A percentile compares a stretch with the other conserved stretches of the same genome.
These are phyloP conservation scores for Pisolithus sp. DNA, from an alignment of 768 basidiomycete species.

Conservation along the genomic window DNA sequence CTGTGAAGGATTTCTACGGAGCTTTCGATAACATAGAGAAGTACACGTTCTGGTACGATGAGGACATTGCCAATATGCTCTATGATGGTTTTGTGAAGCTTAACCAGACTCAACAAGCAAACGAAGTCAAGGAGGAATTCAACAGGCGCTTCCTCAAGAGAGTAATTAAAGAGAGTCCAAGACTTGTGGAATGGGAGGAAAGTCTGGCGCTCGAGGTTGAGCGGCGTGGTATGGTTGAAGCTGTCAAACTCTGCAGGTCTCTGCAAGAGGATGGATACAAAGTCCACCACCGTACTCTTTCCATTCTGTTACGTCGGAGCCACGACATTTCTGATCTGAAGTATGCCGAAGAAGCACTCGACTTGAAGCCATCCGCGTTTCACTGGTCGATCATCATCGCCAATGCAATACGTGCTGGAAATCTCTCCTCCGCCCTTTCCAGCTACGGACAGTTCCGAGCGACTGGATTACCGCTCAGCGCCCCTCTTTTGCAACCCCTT, in stretches of 20 bases:
- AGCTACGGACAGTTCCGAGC: conserved; percentile 44
- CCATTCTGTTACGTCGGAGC: conserved; percentile 39
- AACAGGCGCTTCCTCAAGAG: conserved; percentile 25
- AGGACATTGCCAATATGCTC: conserved; percentile 34
- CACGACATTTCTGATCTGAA: conserved; percentile 35
- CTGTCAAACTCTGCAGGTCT: conserved; percentile 30
- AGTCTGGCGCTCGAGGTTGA: conserved; percentile 24
- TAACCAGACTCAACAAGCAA: conserved; percentile 31
- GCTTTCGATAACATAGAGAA: conserved; percentile 44
- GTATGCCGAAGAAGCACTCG: conserved; percentile 35
- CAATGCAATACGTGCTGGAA: conserved; percentile 38
- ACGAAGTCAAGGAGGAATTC: conserved; percentile 36
- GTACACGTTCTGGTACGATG: conserved; percentile 39
- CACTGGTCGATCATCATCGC: conserved; percentile 54
- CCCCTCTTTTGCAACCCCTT: conserved; percentile 48
- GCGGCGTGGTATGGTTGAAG: conserved; percentile 28
- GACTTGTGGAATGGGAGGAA: conserved; percentile 26
- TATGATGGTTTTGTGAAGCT: conserved; percentile 38
- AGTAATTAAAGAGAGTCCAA: conserved; percentile 19
- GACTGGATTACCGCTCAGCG: conserved; percentile 41
- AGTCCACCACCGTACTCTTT: conserved; percentile 27
- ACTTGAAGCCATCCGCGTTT: conserved; percentile 32
- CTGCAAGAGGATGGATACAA: conserved; percentile 30
- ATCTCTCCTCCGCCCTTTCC: conserved; percentile 36
- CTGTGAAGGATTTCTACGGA: conserved; percentile 29